Evolutionary conservation across 2,329 filamentous ascomycete species (phyloP).

Genomic region (Penicillium sp.): DNA sequence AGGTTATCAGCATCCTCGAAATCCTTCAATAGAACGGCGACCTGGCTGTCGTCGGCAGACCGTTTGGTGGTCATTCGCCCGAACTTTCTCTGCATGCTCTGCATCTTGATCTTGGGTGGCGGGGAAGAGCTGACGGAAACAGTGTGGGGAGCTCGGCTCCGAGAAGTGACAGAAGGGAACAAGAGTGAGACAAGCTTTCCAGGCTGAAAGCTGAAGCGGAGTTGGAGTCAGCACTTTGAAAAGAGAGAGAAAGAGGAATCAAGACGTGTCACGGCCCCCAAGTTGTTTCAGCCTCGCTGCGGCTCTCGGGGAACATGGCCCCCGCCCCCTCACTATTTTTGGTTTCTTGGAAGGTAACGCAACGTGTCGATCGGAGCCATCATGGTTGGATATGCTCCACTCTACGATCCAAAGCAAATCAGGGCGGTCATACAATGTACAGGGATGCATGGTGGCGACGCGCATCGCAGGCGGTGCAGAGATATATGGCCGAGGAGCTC

Average conservation of each 20-base stretch:
- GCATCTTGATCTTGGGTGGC: slow-evolving; percentile 33
- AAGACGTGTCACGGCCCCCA: neutral
- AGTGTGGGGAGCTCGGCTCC: neutral
- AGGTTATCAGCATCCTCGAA: slow-evolving; percentile 78
- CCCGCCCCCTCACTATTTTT: slow-evolving; percentile 1
- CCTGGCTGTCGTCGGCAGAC: slow-evolving; percentile 72
- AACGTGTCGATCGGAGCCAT: slow-evolving; percentile 4
- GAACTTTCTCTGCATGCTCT: slow-evolving; percentile 67
- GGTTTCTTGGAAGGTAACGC: slow-evolving; percentile 8
- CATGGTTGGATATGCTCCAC: neutral
- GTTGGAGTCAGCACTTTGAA: slow-evolving; percentile 1
- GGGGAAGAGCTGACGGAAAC: neutral
- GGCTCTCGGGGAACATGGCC: slow-evolving; percentile 17
- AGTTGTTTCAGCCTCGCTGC: slow-evolving; percentile 22
- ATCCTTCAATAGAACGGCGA: slow-evolving; percentile 71
- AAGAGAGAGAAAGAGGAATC: neutral
- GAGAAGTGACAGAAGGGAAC: neutral
- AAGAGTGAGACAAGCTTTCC: neutral
- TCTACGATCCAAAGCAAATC: neutral
- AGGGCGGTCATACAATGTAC: neutral
- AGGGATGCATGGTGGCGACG: no score
- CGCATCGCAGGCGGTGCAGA: no score
- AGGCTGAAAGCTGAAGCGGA: neutral
- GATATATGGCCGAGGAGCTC: no score
- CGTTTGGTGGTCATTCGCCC: slow-evolving; percentile 66